These are phyloP conservation scores for Hyphopichia burtonii DNA, from an alignment of 1,139 yeast species.

Conservation along the genomic window DNA sequence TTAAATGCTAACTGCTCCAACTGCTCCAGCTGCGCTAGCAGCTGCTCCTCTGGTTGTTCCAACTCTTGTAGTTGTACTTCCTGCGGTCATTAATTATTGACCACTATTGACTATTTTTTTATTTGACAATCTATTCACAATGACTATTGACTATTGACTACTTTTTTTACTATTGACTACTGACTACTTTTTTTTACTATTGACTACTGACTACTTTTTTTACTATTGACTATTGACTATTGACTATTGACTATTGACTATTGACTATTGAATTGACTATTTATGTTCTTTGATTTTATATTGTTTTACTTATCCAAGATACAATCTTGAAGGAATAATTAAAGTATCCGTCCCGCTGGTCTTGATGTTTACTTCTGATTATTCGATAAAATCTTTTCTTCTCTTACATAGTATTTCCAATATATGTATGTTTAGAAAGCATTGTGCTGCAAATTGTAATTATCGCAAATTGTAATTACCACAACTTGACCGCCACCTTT, in stretches of 20 bases:
- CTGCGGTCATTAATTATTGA: constrained; percentile 1
- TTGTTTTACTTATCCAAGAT: not conserved
- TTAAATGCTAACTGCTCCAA: constrained; percentile 1
- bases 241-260: constrained; percentile 5
- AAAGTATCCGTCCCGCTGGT: not conserved
- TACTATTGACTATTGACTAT: constrained; percentile 4
- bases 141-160: constrained; percentile 2
- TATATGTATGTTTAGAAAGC: too few species aligned
- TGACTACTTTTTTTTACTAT: not conserved
- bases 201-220: constrained; percentile 4
- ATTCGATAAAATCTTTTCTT: not conserved
- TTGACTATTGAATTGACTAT: not conserved
- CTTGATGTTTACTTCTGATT: not conserved
- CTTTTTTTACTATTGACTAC: constrained; percentile 1
- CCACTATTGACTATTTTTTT: constrained; percentile 1
- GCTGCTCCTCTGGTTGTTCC: not conserved
- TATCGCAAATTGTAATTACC: too few species aligned
- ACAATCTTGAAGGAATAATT: not conserved
- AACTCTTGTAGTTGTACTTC: not conserved
- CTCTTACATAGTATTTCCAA: not conserved
- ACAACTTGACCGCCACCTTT: too few species aligned
- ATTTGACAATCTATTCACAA: not conserved
- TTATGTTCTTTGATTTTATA: not conserved
- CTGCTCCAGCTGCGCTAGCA: constrained; percentile 2
- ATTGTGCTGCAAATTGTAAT: too few species aligned